Base-by-base conservation (phyloP, 2,329 filamentous ascomycete species). In the Onygenales sp. region DNA sequence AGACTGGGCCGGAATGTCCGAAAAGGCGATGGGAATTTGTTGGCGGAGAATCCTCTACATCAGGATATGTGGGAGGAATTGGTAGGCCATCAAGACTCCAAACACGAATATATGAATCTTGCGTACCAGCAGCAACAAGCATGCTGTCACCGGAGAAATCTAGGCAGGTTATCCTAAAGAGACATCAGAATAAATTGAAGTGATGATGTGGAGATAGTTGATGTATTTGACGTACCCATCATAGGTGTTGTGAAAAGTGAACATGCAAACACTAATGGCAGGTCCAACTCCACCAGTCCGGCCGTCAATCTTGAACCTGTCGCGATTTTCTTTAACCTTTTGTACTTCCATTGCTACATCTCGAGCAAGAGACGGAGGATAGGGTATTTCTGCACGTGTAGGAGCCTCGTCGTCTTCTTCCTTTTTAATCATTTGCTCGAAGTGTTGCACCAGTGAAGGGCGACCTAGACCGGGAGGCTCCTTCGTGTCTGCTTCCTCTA, bases 221-320 rank as follows among this genome's bases (percentile, higher is more conserved):
- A 35, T 17, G 2, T 5, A 27, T 27, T 36, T 8, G 39, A 58
- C 82, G 75, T 73, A 91, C 89, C 83, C 87, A 69, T 95, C 90
- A 58, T 90, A 85, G 0, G 89, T 95, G 69, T 98, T 98, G 75
- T 98, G 93, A 65, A 97, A 95, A 0, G 93, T 98, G 68, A 94
- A 96, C 87, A 97, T 97, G 75, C 89, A 93, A 27, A 94, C 85
- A 63, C 90, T 95, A 55, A 96, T 78, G 31, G 85, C 84, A 52
- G 89, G 83, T 11, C 91, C 89, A 50, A 91, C 80, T 7, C 91
- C 92, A 13, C 89, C 88, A 10, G 87, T 92, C 36, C 87, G 82
- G 17, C 85, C 83, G 55, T 95, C 88, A 54, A 97, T 92, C 65
- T 83, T 86, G 68, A 96, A 95, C 14, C 92, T 82, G 64, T 97